Percentiles rank a stretch among this genome's conserved stretches.
Evolutionary conservation across 176 grass and related monocot genomes (phyloP).

Genomic region (Musa beccarii): DNA sequence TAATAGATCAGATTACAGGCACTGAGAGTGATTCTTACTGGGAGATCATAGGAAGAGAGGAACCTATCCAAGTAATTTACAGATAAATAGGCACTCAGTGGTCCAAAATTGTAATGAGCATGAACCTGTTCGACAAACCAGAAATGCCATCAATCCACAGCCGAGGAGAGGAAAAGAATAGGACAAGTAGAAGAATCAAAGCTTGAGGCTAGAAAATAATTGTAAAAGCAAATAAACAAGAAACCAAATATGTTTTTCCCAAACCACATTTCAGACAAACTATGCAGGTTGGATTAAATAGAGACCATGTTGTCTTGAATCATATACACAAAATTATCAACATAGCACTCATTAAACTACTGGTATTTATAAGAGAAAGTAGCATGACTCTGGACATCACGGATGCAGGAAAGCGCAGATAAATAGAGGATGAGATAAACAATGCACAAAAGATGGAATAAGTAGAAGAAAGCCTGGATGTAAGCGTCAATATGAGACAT

Average conservation of each 20-base stretch:
- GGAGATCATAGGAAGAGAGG: background rate
- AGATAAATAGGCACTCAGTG: background rate
- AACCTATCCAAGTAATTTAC: constrained; percentile 2
- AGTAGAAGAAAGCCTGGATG: background rate
- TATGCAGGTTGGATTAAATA: no score
- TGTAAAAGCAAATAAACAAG: background rate
- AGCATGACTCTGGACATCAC: background rate
- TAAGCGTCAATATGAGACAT: background rate
- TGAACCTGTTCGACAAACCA: background rate
- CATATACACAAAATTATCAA: background rate
- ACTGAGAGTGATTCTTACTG: background rate
- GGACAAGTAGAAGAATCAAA: background rate
- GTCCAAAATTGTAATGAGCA: background rate
- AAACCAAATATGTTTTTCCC: background rate
- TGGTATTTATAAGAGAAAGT: background rate
- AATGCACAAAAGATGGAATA: background rate
- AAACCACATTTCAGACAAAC: no score
- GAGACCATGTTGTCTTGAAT: background rate
- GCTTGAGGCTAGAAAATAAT: background rate
- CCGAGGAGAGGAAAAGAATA: background rate
- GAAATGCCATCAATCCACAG: background rate
- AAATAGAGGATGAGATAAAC: background rate
- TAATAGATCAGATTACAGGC: background rate
- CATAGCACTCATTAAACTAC: background rate
- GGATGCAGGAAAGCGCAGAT: no score